Percentiles rank a stretch among this genome's conserved stretches.
These are phyloP conservation scores for Backusella australiensis DNA, from an alignment of 192 early-diverging fungal genomes.

Conservation along the genomic window DNA sequence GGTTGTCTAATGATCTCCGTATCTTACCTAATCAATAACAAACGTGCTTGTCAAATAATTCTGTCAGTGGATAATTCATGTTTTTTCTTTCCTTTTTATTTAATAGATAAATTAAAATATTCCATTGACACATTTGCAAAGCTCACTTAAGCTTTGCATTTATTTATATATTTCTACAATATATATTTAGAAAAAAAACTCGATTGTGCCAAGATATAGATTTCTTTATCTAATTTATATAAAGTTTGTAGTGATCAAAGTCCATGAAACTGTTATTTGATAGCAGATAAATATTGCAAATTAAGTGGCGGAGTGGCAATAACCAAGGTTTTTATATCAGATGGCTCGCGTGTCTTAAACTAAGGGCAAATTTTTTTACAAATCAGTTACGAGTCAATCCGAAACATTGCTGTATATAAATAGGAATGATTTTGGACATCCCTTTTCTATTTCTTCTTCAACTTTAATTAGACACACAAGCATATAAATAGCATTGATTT, in stretches of 20 bases:
- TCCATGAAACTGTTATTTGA: background rate
- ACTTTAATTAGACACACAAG: background rate
- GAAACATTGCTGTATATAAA: background rate
- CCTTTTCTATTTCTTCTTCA: background rate
- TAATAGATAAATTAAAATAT: background rate
- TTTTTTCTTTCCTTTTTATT: background rate
- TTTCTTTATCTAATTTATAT: background rate
- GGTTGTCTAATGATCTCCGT: background rate
- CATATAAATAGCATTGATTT: background rate
- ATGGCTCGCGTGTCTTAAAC: slow-evolving; percentile 5
- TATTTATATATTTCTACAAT: background rate
- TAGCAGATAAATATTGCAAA: background rate
- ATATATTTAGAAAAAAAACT: background rate
- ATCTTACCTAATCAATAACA: background rate
- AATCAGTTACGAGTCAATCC: slow-evolving; percentile 1
- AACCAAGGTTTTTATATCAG: background rate
- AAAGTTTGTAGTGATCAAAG: background rate
- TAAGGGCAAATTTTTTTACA: background rate
- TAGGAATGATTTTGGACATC: background rate
- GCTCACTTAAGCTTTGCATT: background rate
- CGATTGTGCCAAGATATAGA: background rate
- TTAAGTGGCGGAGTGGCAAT: background rate
- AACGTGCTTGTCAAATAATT: slow-evolving; percentile 1
- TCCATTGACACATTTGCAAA: background rate
- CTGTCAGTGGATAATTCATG: background rate